Percentiles rank a stretch among this genome's conserved stretches.
These are phyloP conservation scores for Nymphaea colorata DNA, from an alignment of 164 flowering plant species.

Conservation along the genomic window DNA sequence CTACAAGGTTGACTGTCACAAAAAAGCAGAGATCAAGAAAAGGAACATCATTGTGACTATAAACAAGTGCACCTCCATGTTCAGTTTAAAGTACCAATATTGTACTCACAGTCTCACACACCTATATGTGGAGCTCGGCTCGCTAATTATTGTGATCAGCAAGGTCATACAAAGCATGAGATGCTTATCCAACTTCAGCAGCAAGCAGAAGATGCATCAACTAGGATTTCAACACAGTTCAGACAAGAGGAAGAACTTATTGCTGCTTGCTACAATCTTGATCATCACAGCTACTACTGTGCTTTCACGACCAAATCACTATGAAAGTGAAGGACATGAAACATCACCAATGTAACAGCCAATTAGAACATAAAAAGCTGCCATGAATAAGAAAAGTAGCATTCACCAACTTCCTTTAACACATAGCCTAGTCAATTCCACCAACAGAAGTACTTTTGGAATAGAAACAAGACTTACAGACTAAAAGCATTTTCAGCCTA, in stretches of 20 bases:
- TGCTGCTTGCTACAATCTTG: background rate
- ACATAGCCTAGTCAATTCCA: background rate
- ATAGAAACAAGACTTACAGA: background rate
- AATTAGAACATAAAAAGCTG: background rate
- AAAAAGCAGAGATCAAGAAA: too few relatives aligned
- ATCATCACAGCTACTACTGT: constrained; percentile 17
- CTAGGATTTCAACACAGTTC: background rate
- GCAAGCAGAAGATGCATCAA: background rate
- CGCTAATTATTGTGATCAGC: background rate
- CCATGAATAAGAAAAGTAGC: background rate
- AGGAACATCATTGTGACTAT: too few relatives aligned
- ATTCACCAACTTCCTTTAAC: background rate
- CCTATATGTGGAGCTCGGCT: too few relatives aligned
- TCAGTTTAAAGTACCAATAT: too few relatives aligned
- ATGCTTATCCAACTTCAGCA: background rate
- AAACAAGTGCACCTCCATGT: too few relatives aligned
- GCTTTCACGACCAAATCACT: constrained; percentile 34
- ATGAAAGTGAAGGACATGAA: constrained; percentile 33
- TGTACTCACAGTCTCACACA: too few relatives aligned
- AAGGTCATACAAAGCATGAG: background rate
- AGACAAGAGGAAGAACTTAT: background rate
- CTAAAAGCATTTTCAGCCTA: background rate
- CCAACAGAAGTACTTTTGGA: background rate
- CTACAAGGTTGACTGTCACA: too few relatives aligned
- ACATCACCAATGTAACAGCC: constrained; percentile 12